A percentile compares a stretch with the other conserved stretches of the same genome.
Conservation (phyloP, 2,329 filamentous ascomycete genomes). For the Ophiostoma novo-ulmi region DNA sequence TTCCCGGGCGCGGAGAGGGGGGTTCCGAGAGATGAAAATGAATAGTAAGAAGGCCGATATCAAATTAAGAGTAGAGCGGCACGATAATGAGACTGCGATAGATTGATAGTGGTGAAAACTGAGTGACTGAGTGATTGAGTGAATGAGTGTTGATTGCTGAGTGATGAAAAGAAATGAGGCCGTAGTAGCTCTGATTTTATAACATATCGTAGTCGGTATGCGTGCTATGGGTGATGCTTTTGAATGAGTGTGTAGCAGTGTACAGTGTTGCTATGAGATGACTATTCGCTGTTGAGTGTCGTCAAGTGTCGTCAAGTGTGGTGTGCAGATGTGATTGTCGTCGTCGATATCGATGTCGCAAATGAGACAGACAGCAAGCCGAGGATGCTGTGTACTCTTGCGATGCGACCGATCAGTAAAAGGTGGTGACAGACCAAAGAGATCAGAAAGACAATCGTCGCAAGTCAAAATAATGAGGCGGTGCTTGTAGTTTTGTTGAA, state of each 20-base stretch:
- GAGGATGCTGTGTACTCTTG: constrained; percentile 14
- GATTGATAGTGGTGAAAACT: not conserved
- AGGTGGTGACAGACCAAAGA: not conserved
- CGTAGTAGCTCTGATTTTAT: constrained; percentile 25
- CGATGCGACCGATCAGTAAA: constrained; percentile 7
- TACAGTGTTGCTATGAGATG: not conserved
- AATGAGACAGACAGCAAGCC: constrained; percentile 7
- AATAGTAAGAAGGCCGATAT: not conserved
- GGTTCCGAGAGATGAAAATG: not conserved
- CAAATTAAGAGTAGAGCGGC: not conserved
- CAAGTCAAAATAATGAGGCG: constrained; percentile 12
- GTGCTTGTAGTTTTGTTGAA: constrained; percentile 11
- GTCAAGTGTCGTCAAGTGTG: not conserved
- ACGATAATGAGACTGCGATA: not conserved
- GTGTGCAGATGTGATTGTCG: not conserved
- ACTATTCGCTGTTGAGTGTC: not conserved
- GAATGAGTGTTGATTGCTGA: not conserved
- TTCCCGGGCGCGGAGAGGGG: not conserved
- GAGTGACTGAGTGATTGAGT: not conserved
- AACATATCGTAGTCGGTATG: constrained; percentile 23
- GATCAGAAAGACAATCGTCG: not conserved
- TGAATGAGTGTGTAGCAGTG: constrained; percentile 1
- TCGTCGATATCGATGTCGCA: not conserved
- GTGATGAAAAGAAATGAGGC: constrained; percentile 18
- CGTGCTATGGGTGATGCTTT: constrained; percentile 15